Base-by-base conservation (phyloP, 1,139 yeast genomes). In the Chernovozyma aurita region DNA sequence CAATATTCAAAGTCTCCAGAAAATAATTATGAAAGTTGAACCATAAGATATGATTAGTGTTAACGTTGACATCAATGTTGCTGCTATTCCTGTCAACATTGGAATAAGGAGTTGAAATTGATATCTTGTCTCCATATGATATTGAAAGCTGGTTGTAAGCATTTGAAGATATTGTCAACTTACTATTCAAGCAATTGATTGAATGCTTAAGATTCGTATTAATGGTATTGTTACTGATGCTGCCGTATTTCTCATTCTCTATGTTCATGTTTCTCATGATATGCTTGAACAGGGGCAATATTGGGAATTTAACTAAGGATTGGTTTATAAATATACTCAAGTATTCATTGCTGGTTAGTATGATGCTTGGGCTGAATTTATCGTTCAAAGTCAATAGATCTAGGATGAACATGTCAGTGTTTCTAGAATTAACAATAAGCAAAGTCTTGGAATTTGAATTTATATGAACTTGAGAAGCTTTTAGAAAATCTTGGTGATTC, bases 1-100 rank as follows among this genome's bases (percentile, higher is more conserved):
- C 48, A 4, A 70, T 57, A 37, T 66, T 66, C 39, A 66, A 50
- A 2, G 58, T 41, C 28, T 63, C 70, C 38, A 60, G 47, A 31
- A 54, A 58, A 41, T 57, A 59, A 41, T 64, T 62, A 28, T 53
- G 54, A 38, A 65, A 67, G 40, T 63, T 63, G 43, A 57, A 68
- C 76, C 76, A 70, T 12, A 68, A 43, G 4, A 63, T 47, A 39
- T 69, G 74, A 41, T 63, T 61, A 11, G 49, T 43, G 25, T 55
- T 55, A 7, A 4, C 22, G 18, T 21, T 28, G 12, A 17, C 33
- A 15, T 44, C 47, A 7, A 54, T 55, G 1, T 55, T 52, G 25
- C n/a, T 11, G 25, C 25, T 11, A n/a, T 11, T n/a, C 12, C 12
- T n/a, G 12, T 22, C 25, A 11, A 22, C 25, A 2, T 49, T 46